phyloP scores from a whole-genome alignment of 1,284 basidiomycete species.

The Vanrija sp. region DNA sequence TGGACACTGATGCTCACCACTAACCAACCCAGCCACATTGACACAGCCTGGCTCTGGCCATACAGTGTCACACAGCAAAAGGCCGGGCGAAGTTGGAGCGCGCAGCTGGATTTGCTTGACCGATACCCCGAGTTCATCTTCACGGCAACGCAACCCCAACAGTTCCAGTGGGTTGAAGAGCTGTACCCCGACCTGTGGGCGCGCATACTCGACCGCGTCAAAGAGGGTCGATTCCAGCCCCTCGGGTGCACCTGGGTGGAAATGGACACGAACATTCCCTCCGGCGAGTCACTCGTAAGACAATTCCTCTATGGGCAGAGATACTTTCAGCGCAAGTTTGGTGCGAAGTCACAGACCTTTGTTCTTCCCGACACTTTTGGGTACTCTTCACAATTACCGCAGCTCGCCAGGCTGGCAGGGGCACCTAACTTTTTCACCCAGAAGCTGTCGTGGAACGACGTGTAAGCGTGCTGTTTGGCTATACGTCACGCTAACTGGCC shows the following conservation, averaged over 20 bases:
- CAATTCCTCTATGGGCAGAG: constrained; percentile 86
- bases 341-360: constrained; percentile 58
- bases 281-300: constrained; percentile 77
- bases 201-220: constrained; percentile 64
- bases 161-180: constrained; percentile 87
- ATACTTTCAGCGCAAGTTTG: constrained; percentile 75
- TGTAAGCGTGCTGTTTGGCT: background rate
- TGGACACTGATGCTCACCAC: background rate
- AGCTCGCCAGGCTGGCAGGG: constrained; percentile 72
- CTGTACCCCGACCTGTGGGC: constrained; percentile 78
- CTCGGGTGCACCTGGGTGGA: constrained; percentile 52
- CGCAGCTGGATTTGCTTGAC: constrained; percentile 78
- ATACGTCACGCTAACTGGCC: constrained; percentile 1
- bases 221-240: constrained; percentile 55
- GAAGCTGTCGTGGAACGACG: constrained; percentile 56
- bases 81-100: constrained; percentile 84
- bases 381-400: constrained; percentile 82
- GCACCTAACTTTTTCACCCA: constrained; percentile 96
- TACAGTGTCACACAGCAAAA: constrained; percentile 89
- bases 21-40: constrained; percentile 55
- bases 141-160: constrained; percentile 78
- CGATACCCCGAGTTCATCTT: constrained; percentile 94
- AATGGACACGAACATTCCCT: constrained; percentile 82
- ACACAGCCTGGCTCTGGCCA: constrained; percentile 79
- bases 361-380: constrained; percentile 66